Evolutionary conservation across 208 protist genomes (phyloP).

Genomic region (Vickermania ingenoplastis): DNA sequence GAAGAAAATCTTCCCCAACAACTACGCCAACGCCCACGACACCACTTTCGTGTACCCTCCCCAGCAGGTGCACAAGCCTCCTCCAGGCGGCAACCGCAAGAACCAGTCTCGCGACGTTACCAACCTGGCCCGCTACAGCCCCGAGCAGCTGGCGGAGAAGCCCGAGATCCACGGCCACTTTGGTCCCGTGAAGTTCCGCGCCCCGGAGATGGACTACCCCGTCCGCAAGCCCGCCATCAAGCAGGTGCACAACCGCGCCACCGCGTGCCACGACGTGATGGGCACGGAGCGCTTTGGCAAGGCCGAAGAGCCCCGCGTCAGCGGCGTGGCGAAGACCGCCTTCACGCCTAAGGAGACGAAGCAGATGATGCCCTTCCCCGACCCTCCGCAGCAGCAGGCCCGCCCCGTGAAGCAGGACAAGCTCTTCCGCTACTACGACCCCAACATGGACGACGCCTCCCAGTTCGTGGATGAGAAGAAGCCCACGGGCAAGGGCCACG

Average conservation of each 20-base stretch:
- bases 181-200: slow-evolving; percentile 41
- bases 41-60: not conserved
- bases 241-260: slow-evolving; percentile 47
- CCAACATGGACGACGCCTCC: slow-evolving; percentile 27
- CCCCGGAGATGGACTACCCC: slow-evolving; percentile 42
- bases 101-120: slow-evolving; percentile 71
- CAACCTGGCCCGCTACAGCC: slow-evolving; percentile 58
- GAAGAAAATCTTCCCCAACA: slow-evolving; percentile 3
- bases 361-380: slow-evolving; percentile 15
- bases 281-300: slow-evolving; percentile 54
- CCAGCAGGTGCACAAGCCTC: slow-evolving; percentile 8
- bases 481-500: slow-evolving; percentile 5
- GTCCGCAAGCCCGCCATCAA: slow-evolving; percentile 24
- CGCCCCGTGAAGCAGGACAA: slow-evolving; percentile 17
- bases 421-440: slow-evolving; percentile 56
- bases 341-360: slow-evolving; percentile 37
- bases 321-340: slow-evolving; percentile 23
- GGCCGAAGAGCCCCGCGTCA: slow-evolving; percentile 21
- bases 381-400: slow-evolving; percentile 8
- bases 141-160: slow-evolving; percentile 55
- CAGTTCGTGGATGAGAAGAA: slow-evolving; percentile 13
- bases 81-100: slow-evolving; percentile 30
- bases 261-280: slow-evolving; percentile 73
- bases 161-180: slow-evolving; percentile 22
- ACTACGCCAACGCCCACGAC: slow-evolving; percentile 1